phyloP scores from a whole-genome alignment of 2,329 filamentous ascomycete genomes.

The Dothistroma pini region DNA sequence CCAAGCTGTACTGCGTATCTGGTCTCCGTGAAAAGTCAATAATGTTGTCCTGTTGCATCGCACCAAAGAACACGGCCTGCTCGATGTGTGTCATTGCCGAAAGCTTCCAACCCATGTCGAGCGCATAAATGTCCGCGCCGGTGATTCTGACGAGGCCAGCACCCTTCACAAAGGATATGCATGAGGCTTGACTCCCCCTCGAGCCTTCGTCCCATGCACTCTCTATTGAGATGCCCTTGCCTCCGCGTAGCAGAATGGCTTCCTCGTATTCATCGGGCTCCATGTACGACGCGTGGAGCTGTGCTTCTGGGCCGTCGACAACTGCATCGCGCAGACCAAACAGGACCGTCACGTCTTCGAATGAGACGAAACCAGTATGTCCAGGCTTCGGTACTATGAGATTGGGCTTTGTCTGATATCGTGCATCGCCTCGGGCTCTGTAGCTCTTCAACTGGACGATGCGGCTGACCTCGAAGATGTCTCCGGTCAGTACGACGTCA shows the following conservation, averaged over 20 bases:
- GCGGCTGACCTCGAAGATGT: slow-evolving; percentile 51
- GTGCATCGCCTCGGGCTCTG: slow-evolving; percentile 38
- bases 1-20: slow-evolving; percentile 59
- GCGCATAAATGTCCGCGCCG: slow-evolving; percentile 55
- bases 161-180: slow-evolving; percentile 54
- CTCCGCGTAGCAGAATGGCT: slow-evolving; percentile 69
- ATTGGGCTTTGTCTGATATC: slow-evolving; percentile 47
- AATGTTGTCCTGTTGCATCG: slow-evolving; percentile 69
- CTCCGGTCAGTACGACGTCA: slow-evolving; percentile 61
- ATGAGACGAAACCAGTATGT: slow-evolving; percentile 76
- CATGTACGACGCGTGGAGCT: slow-evolving; percentile 66
- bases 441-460: slow-evolving; percentile 49
- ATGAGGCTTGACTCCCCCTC: slow-evolving; percentile 33
- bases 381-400: slow-evolving; percentile 75
- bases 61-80: slow-evolving; percentile 90
- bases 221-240: slow-evolving; percentile 48
- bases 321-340: slow-evolving; percentile 66
- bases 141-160: slow-evolving; percentile 57
- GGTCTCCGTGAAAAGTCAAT: slow-evolving; percentile 72
- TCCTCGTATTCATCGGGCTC: slow-evolving; percentile 75
- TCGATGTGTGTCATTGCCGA: slow-evolving; percentile 87
- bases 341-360: slow-evolving; percentile 73
- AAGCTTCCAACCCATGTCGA: slow-evolving; percentile 51
- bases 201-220: slow-evolving; percentile 49
- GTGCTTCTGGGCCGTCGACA: slow-evolving; percentile 63